Evolutionary conservation across 2,329 filamentous ascomycete species (phyloP), one percentile per base, ranked within the genome.

Genomic region (Cordyceps cateniannulata): DNA sequence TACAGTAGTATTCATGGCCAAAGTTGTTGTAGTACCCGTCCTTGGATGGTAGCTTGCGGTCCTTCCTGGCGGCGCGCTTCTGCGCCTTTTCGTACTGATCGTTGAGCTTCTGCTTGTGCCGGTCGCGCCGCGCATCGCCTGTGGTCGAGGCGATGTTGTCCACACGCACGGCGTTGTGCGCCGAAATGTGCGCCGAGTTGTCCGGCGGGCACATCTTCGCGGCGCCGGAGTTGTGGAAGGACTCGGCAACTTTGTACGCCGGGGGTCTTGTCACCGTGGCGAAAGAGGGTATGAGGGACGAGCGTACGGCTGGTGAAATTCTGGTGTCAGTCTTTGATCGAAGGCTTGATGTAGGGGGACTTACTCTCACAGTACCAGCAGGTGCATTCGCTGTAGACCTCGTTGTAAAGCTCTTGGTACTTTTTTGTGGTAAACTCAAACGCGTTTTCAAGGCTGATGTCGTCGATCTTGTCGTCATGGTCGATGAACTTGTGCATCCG

Each of bases 381-480:
- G 0, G 85, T 89, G 67, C 90, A 93, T 71, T 89, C 87, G 1
- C 83, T 87, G 70, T 93, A 96, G 5, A 90, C 81, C 55, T 87
- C 81, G 18, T 77, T 74, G 65, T 83, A 92, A 16, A 76, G 72
- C 29, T 84, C 82, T 66, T 90, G 83, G 70, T 93, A 96, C 1
- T 72, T 75, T 66, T 86, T 87, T 68, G 81, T 84, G 0, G 91
- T 96, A 82, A 84, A 90, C 69, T 86, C 84, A 68, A 95, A 95
- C 5, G 80, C 78, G 1, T 78, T 76, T 49, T 83, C 83, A 7
- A 96, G 80, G 53, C 79, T 80, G 16, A 75, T 76, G 67, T 92
- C 87, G 53, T 87, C 85, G 24, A 96, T 85, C 73, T 93, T 93
- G 77, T 96, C 91, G 71, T 95, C 88, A 68, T 96, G 91, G 69